These are phyloP conservation scores for Smallanthus sonchifolius DNA, from an alignment of 129 eudicot genomes.

Conservation along the genomic window DNA sequence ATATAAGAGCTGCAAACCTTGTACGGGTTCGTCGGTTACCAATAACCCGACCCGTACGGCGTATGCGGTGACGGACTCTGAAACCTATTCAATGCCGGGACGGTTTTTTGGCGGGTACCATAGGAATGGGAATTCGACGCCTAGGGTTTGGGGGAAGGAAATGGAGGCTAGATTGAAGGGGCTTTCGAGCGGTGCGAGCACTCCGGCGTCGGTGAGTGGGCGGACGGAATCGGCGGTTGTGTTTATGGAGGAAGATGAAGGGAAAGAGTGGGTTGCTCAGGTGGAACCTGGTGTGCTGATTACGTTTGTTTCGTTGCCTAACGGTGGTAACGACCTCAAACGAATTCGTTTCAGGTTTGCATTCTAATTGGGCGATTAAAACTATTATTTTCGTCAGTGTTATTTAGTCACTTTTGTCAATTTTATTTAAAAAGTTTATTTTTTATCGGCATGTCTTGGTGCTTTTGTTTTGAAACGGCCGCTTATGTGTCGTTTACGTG, in stretches of 20 bases:
- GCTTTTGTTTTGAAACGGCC: no score
- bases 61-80: conserved; percentile 40
- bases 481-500: no score
- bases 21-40: conserved; percentile 45
- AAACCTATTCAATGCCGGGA: conserved; percentile 44
- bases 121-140: conserved; percentile 44
- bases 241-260: conserved; percentile 71
- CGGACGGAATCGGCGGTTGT: conserved; percentile 60
- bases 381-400: no score
- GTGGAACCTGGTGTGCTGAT: conserved; percentile 89
- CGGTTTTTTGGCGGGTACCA: conserved; percentile 44
- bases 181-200: conserved; percentile 66
- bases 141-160: conserved; percentile 66
- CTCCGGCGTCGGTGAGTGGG: conserved; percentile 81
- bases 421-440: no score
- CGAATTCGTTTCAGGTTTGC: conserved; percentile 84
- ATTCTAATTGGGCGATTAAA: neutral
- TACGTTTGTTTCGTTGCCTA: conserved; percentile 65
- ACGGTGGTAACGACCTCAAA: conserved; percentile 76
- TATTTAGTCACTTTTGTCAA: no score
- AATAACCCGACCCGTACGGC: conserved; percentile 19
- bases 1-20: conserved; percentile 67
- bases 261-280: conserved; percentile 88
- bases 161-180: conserved; percentile 75
- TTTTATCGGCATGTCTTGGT: no score